A percentile compares a stretch with the other conserved stretches of the same genome.
Conservation (phyloP, 176 grass and related monocot genomes). For the Typha latifolia region DNA sequence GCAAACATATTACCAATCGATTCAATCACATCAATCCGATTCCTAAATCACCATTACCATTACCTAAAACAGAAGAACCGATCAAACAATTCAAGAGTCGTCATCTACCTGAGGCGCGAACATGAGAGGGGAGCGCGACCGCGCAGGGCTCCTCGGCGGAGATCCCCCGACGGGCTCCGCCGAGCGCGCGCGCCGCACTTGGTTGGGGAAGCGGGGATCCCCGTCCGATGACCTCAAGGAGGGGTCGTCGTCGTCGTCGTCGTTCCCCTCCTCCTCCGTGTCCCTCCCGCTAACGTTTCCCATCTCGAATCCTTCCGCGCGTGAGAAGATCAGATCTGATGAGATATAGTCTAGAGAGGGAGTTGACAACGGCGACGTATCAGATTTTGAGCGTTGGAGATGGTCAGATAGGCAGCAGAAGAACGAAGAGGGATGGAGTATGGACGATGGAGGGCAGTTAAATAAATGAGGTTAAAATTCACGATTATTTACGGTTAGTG, state of each 20-base stretch:
- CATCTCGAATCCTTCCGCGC: constrained; percentile 33
- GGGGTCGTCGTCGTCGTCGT: constrained; percentile 35
- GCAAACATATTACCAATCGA: too few relatives aligned
- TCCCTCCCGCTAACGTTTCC: constrained; percentile 81
- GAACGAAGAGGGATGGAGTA: too few relatives aligned
- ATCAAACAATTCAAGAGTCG: constrained; percentile 4
- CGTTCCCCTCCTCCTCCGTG: constrained; percentile 37
- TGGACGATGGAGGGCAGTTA: too few relatives aligned
- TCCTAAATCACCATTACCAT: neutral
- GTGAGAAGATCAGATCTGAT: constrained; percentile 2
- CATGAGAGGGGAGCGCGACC: constrained; percentile 89
- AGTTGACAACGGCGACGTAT: neutral
- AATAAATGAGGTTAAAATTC: too few relatives aligned
- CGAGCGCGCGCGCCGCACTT: constrained; percentile 29
- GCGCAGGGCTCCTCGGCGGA: constrained; percentile 62
- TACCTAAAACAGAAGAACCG: neutral
- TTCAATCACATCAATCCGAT: neutral
- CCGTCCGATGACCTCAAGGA: constrained; percentile 42
- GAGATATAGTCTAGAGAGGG: neutral
- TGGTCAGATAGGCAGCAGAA: too few relatives aligned
- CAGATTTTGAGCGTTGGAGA: too few relatives aligned
- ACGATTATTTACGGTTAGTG: too few relatives aligned
- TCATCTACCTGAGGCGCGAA: constrained; percentile 89
- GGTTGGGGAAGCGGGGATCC: constrained; percentile 32
- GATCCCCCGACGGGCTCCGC: constrained; percentile 30